phyloP scores from a whole-genome alignment of 1,284 basidiomycete species.

The Cerioporus squamosus region DNA sequence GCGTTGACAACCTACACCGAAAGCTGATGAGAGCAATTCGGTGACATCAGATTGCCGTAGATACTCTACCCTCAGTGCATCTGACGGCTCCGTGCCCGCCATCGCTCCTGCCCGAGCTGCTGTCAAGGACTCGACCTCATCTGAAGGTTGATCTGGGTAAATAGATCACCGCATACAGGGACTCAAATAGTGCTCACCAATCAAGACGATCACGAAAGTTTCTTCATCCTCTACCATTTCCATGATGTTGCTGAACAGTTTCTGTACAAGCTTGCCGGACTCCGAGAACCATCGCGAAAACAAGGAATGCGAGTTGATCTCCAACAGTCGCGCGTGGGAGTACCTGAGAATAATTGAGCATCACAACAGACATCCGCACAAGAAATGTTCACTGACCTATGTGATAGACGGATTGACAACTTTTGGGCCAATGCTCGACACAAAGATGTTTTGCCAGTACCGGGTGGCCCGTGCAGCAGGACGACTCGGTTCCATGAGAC shows the following conservation, averaged over 20 bases:
- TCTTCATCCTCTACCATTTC: constrained; percentile 91
- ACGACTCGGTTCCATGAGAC: constrained; percentile 96
- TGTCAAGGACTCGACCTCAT: constrained; percentile 97
- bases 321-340: constrained; percentile 84
- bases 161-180: constrained; percentile 6
- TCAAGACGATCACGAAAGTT: constrained; percentile 92
- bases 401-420: constrained; percentile 87
- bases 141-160: constrained; percentile 42
- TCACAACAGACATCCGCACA: not conserved
- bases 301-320: constrained; percentile 97
- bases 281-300: constrained; percentile 99
- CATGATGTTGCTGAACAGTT: constrained; percentile 87
- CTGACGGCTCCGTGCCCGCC: constrained; percentile 93
- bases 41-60: too few species aligned
- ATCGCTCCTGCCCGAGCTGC: constrained; percentile 93
- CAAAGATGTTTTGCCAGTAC: constrained; percentile 96
- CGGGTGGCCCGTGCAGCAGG: constrained; percentile 94
- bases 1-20: constrained; percentile 90
- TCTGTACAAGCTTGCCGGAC: constrained; percentile 96
- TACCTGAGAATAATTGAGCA: constrained; percentile 59
- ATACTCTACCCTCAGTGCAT: constrained; percentile 82
- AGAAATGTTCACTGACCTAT: constrained; percentile 56
- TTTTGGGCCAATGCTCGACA: constrained; percentile 97
- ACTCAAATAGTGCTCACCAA: constrained; percentile 56
- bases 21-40: not conserved